These are phyloP conservation scores for Phytophthora aleatoria DNA, from an alignment of 352 stramenopile species.

Conservation along the genomic window DNA sequence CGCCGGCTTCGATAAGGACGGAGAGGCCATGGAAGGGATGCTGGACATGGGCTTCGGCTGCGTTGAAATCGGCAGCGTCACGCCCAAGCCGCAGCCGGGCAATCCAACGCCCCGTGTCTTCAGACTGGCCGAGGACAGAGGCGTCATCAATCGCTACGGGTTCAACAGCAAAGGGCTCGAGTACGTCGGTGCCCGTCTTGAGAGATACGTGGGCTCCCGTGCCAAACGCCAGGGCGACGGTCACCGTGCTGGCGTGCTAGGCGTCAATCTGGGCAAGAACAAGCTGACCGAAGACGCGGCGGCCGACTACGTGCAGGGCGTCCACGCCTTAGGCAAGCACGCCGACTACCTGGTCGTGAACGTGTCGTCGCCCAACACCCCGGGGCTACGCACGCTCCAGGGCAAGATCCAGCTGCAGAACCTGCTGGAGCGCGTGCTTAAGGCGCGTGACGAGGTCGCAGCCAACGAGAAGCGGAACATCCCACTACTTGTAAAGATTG, in stretches of 20 bases:
- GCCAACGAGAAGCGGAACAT: constrained; percentile 63
- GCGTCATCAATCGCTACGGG: constrained; percentile 98
- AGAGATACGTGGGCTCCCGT: constrained; percentile 56
- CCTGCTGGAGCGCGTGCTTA: constrained; percentile 72
- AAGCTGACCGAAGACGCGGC: constrained; percentile 89
- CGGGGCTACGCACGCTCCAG: constrained; percentile 81
- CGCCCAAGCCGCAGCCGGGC: constrained; percentile 90
- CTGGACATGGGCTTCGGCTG: constrained; percentile 95
- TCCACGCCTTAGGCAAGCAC: constrained; percentile 91
- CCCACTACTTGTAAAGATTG: constrained; percentile 97
- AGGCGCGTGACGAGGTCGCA: constrained; percentile 69
- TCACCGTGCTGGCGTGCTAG: constrained; percentile 87
- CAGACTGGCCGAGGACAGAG: constrained; percentile 92
- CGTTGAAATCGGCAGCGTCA: constrained; percentile 96
- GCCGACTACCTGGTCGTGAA: constrained; percentile 99
- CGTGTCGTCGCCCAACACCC: constrained; percentile 97
- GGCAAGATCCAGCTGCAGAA: constrained; percentile 83
- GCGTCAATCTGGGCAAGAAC: constrained; percentile 99
- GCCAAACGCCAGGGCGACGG: constrained; percentile 31
- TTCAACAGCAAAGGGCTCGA: constrained; percentile 96
- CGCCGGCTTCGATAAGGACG: constrained; percentile 98
- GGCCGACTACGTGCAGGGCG: constrained; percentile 91
- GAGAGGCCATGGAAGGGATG: constrained; percentile 92
- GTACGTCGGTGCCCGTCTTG: constrained; percentile 70
- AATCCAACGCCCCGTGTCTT: constrained; percentile 98